Evolutionary conservation across 2,329 filamentous ascomycete species (phyloP).

Genomic region (Epichloe gansuensis): DNA sequence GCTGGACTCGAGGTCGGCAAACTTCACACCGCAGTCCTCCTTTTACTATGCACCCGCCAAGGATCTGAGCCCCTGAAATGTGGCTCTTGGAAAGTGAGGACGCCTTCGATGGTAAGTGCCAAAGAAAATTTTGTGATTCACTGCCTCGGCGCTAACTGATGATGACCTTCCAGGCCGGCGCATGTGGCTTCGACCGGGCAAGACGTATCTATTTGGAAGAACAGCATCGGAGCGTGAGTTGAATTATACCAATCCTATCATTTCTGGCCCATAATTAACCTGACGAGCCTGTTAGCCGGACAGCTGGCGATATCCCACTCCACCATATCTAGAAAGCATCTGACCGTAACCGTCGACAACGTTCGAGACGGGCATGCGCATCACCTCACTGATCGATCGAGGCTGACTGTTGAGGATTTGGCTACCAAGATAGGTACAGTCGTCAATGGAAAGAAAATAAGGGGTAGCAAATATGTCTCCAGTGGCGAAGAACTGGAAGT

Average conservation of each 20-base stretch:
- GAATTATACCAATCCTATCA: too few relatives aligned
- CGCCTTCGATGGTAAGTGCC: slow-evolving; percentile 31
- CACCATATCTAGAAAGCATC: slow-evolving; percentile 78
- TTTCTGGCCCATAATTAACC: background rate
- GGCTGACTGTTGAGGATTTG: slow-evolving; percentile 62
- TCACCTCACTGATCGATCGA: slow-evolving; percentile 51
- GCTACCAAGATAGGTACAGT: slow-evolving; percentile 75
- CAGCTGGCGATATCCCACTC: slow-evolving; percentile 62
- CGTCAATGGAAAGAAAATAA: slow-evolving; percentile 60
- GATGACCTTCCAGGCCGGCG: slow-evolving; percentile 26
- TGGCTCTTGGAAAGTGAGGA: slow-evolving; percentile 52
- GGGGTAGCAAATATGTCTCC: slow-evolving; percentile 46
- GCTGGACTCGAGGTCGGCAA: background rate
- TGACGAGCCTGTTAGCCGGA: slow-evolving; percentile 33
- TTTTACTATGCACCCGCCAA: background rate
- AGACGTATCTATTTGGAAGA: slow-evolving; percentile 74
- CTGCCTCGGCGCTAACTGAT: background rate
- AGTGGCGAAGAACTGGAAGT: slow-evolving; percentile 43
- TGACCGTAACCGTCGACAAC: slow-evolving; percentile 58
- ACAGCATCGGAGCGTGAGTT: slow-evolving; percentile 51
- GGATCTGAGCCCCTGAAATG: slow-evolving; percentile 27
- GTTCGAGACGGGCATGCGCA: slow-evolving; percentile 55
- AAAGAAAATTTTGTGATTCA: background rate
- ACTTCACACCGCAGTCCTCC: background rate
- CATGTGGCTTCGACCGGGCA: slow-evolving; percentile 76